These are phyloP conservation scores for Lumnitzera racemosa DNA, from an alignment of 345 rosid species.

Conservation along the genomic window DNA sequence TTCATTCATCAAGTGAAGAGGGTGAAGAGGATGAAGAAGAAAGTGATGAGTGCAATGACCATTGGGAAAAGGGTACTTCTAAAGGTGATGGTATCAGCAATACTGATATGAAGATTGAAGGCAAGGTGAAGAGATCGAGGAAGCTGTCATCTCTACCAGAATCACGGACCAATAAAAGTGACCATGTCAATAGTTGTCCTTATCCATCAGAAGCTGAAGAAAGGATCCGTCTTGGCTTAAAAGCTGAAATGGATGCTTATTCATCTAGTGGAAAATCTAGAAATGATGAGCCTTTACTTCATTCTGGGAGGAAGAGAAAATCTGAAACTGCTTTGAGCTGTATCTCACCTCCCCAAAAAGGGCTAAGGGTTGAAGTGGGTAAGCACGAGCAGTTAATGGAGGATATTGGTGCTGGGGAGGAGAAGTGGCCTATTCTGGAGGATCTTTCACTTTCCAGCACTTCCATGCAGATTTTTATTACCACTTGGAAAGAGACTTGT, in stretches of 20 bases:
- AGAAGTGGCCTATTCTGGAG: slow-evolving; percentile 22
- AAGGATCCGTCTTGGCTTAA: slow-evolving; percentile 60
- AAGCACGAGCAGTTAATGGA: slow-evolving; percentile 18
- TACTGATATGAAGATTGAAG: slow-evolving; percentile 13
- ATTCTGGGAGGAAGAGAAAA: slow-evolving; percentile 16
- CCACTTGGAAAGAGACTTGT: slow-evolving; percentile 83
- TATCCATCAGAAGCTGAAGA: slow-evolving; percentile 90
- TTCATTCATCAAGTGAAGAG: slow-evolving; percentile 71
- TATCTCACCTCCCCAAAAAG: slow-evolving; percentile 17
- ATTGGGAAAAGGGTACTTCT: background rate
- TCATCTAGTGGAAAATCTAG: slow-evolving; percentile 29
- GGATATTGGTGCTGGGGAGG: slow-evolving; percentile 18
- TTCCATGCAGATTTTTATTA: slow-evolving; percentile 45
- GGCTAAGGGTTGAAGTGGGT: slow-evolving; percentile 23
- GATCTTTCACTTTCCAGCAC: slow-evolving; percentile 39
- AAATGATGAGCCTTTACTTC: slow-evolving; percentile 9
- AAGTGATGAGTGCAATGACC: slow-evolving; percentile 22
- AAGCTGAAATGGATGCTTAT: slow-evolving; percentile 14
- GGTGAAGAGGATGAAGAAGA: slow-evolving; percentile 70
- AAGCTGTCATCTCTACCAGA: slow-evolving; percentile 1
- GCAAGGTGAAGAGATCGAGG: slow-evolving; percentile 13
- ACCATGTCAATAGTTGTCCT: slow-evolving; percentile 63
- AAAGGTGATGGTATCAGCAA: no score
- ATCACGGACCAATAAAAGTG: slow-evolving; percentile 11
- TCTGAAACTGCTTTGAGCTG: slow-evolving; percentile 3